Percentiles rank a stretch among this genome's conserved stretches.
phyloP scores from a whole-genome alignment of 768 basidiomycete genomes.

The Suillus alpinus region DNA sequence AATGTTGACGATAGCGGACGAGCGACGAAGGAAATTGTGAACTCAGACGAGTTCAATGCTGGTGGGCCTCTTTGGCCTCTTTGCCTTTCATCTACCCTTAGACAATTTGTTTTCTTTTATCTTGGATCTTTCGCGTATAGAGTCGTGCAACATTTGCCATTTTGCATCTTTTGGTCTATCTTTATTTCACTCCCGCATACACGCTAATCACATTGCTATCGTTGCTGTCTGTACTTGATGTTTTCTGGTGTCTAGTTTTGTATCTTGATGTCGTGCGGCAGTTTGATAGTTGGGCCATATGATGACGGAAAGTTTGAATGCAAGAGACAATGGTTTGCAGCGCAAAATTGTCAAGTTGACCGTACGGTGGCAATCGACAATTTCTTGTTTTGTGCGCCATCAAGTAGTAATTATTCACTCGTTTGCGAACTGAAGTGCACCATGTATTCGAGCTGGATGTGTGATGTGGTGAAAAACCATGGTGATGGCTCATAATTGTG shows the following conservation, averaged over 20 bases:
- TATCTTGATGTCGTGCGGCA: not conserved
- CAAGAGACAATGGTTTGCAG: not conserved
- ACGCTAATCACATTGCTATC: not conserved
- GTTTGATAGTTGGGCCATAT: not conserved
- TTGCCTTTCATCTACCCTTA: not conserved
- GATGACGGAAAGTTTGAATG: not conserved
- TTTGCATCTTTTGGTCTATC: constrained; percentile 3
- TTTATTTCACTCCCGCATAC: not conserved
- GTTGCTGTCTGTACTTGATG: not conserved
- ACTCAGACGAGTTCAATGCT: not conserved
- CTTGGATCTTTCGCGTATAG: not conserved
- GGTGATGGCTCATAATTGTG: not conserved
- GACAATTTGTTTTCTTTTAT: constrained; percentile 2
- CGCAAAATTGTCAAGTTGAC: not conserved
- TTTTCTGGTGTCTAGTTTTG: not conserved
- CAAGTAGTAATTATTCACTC: not conserved
- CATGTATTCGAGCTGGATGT: not conserved
- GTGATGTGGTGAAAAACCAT: not conserved
- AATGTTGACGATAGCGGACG: constrained; percentile 42
- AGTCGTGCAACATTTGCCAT: not conserved
- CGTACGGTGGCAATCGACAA: not conserved
- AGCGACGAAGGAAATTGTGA: constrained; percentile 28
- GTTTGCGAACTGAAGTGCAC: not conserved
- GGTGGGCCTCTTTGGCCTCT: not conserved
- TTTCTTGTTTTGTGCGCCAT: not conserved